Evolutionary conservation across 495 filamentous ascomycete species (phyloP).

Genomic region (Daldinia vernicosa): DNA sequence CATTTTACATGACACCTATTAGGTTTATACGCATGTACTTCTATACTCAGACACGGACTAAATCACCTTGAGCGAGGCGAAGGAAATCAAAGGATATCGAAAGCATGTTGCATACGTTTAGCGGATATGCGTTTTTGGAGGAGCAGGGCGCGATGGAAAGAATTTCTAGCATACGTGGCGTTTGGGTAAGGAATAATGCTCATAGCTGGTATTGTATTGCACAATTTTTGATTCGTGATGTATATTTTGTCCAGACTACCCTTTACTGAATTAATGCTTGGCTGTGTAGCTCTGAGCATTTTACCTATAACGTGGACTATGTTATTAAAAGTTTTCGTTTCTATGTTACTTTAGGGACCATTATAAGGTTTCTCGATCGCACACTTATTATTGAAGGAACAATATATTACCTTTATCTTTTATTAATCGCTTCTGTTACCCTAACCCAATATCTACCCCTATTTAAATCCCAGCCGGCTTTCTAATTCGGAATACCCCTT

Average conservation of each 20-base stretch:
- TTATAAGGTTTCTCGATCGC: neutral
- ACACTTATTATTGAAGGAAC: neutral
- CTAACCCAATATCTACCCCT: too few species aligned
- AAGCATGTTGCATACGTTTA: constrained; percentile 4
- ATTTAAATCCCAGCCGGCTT: too few species aligned
- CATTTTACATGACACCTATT: neutral
- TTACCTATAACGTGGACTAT: neutral
- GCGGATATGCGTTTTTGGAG: neutral
- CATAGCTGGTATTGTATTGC: neutral
- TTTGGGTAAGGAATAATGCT: neutral
- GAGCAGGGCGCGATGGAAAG: neutral
- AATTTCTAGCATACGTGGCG: constrained; percentile 9
- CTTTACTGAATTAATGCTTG: neutral
- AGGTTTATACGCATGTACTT: neutral
- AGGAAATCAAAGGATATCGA: neutral
- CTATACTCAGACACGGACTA: neutral
- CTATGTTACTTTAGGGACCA: neutral
- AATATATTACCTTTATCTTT: too few species aligned
- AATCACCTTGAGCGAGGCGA: neutral
- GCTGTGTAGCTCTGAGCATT: neutral
- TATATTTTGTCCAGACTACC: neutral
- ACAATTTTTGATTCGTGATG: neutral
- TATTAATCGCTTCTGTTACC: too few species aligned
- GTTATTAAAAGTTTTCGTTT: neutral
- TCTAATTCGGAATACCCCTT: neutral